phyloP scores from a whole-genome alignment of 805 yeast genomes.

The Pichia nakasei region DNA sequence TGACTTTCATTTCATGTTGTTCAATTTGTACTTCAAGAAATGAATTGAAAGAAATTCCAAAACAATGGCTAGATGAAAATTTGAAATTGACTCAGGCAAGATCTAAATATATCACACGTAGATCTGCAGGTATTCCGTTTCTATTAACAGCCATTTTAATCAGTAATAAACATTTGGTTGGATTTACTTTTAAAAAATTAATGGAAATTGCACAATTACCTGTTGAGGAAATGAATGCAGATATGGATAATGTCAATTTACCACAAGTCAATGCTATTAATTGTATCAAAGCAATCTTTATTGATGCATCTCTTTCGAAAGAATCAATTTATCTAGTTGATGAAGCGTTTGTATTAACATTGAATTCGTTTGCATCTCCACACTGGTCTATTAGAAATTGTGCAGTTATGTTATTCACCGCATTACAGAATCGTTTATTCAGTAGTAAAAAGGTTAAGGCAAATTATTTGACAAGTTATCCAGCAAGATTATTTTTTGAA shows the following conservation, averaged over 20 bases:
- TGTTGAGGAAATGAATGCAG: constrained; percentile 26
- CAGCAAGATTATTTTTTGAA: constrained; percentile 59
- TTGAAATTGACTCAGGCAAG: constrained; percentile 35
- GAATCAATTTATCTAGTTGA: constrained; percentile 44
- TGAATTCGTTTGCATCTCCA: constrained; percentile 52
- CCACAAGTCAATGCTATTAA: constrained; percentile 95
- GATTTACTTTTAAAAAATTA: constrained; percentile 42
- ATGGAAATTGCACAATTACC: constrained; percentile 47
- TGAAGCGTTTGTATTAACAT: constrained; percentile 49
- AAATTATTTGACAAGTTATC: constrained; percentile 17
- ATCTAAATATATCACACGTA: constrained; percentile 67
- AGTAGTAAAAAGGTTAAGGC: constrained; percentile 43
- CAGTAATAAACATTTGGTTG: constrained; percentile 38
- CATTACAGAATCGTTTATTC: constrained; percentile 72
- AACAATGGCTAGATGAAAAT: constrained; percentile 52
- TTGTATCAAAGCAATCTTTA: constrained; percentile 65
- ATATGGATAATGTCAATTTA: constrained; percentile 47
- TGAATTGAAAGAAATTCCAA: constrained; percentile 32
- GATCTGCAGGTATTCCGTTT: constrained; percentile 90
- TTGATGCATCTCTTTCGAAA: constrained; percentile 58
- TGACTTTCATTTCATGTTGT: constrained; percentile 66
- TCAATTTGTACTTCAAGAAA: constrained; percentile 35
- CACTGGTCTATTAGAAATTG: constrained; percentile 89
- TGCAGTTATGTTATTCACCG: constrained; percentile 86
- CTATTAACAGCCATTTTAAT: constrained; percentile 67